Percentiles rank a stretch among this genome's conserved stretches.
phyloP scores from a whole-genome alignment of 257 asterid genomes.

The Buddleja alternifolia region DNA sequence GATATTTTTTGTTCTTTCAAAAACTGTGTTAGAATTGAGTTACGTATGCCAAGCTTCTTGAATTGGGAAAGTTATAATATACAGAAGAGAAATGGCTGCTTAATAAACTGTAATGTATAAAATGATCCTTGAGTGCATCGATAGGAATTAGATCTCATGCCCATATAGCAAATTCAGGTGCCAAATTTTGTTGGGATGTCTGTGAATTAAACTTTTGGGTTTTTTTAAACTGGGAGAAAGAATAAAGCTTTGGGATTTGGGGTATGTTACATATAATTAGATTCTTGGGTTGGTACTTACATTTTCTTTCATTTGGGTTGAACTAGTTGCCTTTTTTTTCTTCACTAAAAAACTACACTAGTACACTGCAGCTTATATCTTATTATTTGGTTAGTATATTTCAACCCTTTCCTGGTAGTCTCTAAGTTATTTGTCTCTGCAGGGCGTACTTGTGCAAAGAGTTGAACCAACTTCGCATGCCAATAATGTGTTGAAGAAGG shows the following conservation, averaged over 20 bases:
- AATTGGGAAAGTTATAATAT: no score
- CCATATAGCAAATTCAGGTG: no score
- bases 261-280: background rate
- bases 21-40: no score
- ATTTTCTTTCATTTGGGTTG: background rate
- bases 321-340: background rate
- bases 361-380: slow-evolving; percentile 19
- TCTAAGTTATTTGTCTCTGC: slow-evolving; percentile 31
- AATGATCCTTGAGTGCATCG: no score
- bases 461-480: slow-evolving; percentile 87
- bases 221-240: background rate
- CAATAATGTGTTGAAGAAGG: slow-evolving; percentile 72
- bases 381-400: slow-evolving; percentile 19
- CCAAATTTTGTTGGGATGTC: no score
- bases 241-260: background rate
- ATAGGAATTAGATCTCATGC: no score
- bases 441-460: slow-evolving; percentile 86
- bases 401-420: slow-evolving; percentile 12
- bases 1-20: no score
- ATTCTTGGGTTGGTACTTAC: background rate
- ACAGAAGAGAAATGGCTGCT: no score
- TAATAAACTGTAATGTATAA: no score
- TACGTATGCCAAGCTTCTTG: no score
- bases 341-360: background rate
- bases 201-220: background rate